These are phyloP conservation scores for Microsporum ferrugineum DNA, from an alignment of 2,329 filamentous ascomycete genomes.

Conservation along the genomic window DNA sequence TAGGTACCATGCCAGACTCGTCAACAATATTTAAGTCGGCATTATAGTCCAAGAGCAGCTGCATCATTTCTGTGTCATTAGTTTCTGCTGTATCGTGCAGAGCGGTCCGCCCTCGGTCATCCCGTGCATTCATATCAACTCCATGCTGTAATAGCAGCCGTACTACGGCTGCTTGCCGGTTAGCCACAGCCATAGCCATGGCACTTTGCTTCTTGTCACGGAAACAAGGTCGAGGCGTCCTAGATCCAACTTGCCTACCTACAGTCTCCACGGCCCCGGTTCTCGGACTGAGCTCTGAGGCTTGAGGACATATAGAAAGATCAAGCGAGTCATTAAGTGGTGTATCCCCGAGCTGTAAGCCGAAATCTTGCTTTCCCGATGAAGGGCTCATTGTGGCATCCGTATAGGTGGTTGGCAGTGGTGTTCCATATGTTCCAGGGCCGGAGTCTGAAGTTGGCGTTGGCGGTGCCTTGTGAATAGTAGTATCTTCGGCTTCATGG, in stretches of 20 bases:
- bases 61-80: neutral
- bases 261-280: neutral
- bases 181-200: neutral
- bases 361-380: neutral
- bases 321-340: neutral
- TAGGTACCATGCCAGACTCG: neutral
- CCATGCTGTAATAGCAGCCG: neutral
- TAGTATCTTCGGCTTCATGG: neutral
- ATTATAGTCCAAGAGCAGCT: neutral
- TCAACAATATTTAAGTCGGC: neutral
- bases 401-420: neutral
- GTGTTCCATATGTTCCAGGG: neutral
- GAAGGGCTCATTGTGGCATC: neutral
- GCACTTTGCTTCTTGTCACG: neutral
- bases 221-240: neutral
- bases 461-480: neutral
- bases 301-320: neutral
- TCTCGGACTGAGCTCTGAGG: neutral
- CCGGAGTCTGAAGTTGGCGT: neutral
- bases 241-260: neutral
- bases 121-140: slow-evolving; percentile 1
- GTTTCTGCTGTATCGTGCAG: slow-evolving; percentile 3
- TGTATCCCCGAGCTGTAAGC: neutral
- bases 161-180: neutral
- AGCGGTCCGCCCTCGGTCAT: slow-evolving; percentile 3